Base-by-base conservation (phyloP, 139 green algal genomes). In the Nannochloris sp. region DNA sequence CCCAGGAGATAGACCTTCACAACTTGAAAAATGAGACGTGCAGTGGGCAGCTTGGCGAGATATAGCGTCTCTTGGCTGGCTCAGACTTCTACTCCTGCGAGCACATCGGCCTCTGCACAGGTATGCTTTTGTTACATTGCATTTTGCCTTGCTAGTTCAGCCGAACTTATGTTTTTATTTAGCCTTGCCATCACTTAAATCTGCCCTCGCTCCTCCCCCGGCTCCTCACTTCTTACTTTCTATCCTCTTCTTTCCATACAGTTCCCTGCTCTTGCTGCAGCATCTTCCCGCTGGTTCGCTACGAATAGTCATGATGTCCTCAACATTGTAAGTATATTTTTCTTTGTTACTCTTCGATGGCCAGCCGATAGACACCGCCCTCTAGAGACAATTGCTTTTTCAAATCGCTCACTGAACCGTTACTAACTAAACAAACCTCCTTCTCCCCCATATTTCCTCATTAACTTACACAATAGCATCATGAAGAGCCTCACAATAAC, bases 281-380 rank as follows among this genome's bases (percentile, higher is more conserved):
- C 47, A 15, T 38, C 24, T 29, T 6, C 24, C 8, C 34, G 34
- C 6, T 60, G 60, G 37, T 95, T 91, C 60, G 83, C 89, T 12
- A 95, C 89, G 25, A 96, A 96, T 80, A 89, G 78, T 64, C 87
- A 89, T 48, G 89, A 96, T 67, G 70, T 94, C 15, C 95, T 96
- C 71, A 95, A 95, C 56, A 61, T 83, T 66, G 81, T 87, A 63
- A 36, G 65, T 61, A 10, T 19, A 6, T 5, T 9, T 10, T 65
- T 65, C 8, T 47, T 35, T 66, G 7, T 61, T 33, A 7, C 14
- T 19, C 42, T 19, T 19, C 42, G n/a, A n/a, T n/a, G n/a, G n/a
- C n/a, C n/a, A n/a, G n/a, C n/a, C n/a, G n/a, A n/a, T n/a, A n/a
- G n/a, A n/a, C n/a, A 27, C 42, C 42, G 19, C 42, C 19, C 42